These are phyloP conservation scores for Rubus idaeus DNA, from an alignment of 306 rosid species.

Conservation along the genomic window DNA sequence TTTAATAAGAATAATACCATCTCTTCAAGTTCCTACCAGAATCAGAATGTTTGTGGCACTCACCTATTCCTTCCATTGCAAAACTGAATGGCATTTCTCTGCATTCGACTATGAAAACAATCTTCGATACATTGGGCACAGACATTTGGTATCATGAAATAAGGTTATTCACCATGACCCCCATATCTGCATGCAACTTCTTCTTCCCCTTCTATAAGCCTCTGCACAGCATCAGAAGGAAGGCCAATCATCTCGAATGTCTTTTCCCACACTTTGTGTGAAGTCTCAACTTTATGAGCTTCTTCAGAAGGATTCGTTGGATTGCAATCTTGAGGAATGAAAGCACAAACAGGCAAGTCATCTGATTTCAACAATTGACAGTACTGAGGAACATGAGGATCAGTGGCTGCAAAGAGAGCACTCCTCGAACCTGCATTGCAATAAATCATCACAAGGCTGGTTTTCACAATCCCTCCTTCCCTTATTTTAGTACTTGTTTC, in stretches of 20 bases:
- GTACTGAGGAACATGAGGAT: slow-evolving; percentile 87
- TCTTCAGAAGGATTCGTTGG: slow-evolving; percentile 94
- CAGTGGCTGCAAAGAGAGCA: slow-evolving; percentile 87
- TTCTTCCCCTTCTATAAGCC: slow-evolving; percentile 74
- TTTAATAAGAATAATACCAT: background rate
- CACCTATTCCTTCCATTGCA: background rate
- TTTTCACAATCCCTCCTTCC: background rate
- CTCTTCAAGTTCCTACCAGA: background rate
- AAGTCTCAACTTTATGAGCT: slow-evolving; percentile 63
- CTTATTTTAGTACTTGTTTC: background rate
- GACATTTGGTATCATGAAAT: slow-evolving; percentile 11
- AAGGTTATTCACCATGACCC: slow-evolving; percentile 39
- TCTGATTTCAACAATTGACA: slow-evolving; percentile 85
- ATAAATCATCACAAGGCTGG: background rate
- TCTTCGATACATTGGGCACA: background rate
- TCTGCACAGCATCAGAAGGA: slow-evolving; percentile 74
- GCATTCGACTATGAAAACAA: slow-evolving; percentile 17
- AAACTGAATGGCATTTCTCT: slow-evolving; percentile 1
- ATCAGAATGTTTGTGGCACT: background rate
- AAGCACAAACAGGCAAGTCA: slow-evolving; percentile 89
- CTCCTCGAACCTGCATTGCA: slow-evolving; percentile 83
- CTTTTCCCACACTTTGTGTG: slow-evolving; percentile 83
- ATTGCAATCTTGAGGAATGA: slow-evolving; percentile 80
- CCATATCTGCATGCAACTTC: slow-evolving; percentile 65
- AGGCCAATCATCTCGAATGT: slow-evolving; percentile 85